phyloP scores from a whole-genome alignment of 371 early-diverging fungal species.

The Mucor racemosus region DNA sequence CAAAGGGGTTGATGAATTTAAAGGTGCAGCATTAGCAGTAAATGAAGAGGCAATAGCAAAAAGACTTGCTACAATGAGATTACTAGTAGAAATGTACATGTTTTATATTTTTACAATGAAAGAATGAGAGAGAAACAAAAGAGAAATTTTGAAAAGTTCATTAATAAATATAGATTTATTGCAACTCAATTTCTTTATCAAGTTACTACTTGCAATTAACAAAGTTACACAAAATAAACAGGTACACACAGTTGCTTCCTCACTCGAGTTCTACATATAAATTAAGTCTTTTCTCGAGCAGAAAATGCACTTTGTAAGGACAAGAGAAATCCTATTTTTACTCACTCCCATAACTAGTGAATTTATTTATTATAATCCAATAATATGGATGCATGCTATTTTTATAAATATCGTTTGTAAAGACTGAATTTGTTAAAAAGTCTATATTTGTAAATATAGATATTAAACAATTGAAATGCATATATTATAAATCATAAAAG shows the following conservation, averaged over 20 bases:
- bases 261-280: not conserved
- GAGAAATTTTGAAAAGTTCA: not conserved
- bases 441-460: not conserved
- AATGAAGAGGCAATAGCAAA: constrained; percentile 16
- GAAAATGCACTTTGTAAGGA: not conserved
- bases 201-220: not conserved
- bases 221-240: not conserved
- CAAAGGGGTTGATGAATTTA: constrained; percentile 11
- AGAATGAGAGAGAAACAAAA: not conserved
- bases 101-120: not conserved
- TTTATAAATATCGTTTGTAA: not conserved
- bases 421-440: not conserved
- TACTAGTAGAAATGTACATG: not conserved
- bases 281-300: not conserved
- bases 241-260: not conserved
- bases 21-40: constrained; percentile 13
- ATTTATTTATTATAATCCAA: not conserved
- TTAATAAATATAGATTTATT: not conserved
- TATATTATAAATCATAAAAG: not conserved
- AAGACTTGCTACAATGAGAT: constrained; percentile 10
- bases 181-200: constrained; percentile 1
- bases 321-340: too few relatives aligned
- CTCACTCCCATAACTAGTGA: too few relatives aligned
- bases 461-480: not conserved
- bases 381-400: not conserved